Percentiles rank a stretch among this genome's conserved stretches.
Conservation (phyloP, 805 yeast genomes). For the Cephaloascus fragrans region DNA sequence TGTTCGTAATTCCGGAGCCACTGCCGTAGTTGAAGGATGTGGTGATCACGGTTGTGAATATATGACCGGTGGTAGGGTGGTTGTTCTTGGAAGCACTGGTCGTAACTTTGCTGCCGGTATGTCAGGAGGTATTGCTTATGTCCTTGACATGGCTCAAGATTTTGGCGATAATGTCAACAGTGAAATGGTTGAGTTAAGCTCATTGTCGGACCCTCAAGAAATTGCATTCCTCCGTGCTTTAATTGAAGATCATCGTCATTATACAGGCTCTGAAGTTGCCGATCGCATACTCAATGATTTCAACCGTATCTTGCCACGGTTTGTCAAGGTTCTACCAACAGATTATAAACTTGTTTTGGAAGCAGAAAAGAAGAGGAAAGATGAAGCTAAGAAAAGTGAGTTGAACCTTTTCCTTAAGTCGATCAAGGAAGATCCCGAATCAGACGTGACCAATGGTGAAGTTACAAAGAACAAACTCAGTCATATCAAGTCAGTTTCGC, state of each 20-base stretch:
- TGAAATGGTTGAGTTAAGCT: conserved; percentile 73
- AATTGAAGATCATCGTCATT: conserved; percentile 91
- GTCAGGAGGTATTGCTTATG: conserved; percentile 99
- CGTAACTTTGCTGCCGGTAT: conserved; percentile 96
- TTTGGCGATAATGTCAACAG: conserved; percentile 70
- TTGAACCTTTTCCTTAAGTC: conserved; percentile 56
- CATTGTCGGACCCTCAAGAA: conserved; percentile 78
- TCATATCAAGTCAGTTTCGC: conserved; percentile 25
- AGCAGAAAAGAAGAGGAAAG: conserved; percentile 56
- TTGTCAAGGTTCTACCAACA: conserved; percentile 86
- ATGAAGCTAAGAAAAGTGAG: conserved; percentile 57
- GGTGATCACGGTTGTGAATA: conserved; percentile 99
- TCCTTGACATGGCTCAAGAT: conserved; percentile 90
- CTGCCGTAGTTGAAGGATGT: conserved; percentile 91
- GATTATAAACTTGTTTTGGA: conserved; percentile 89
- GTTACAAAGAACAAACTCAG: conserved; percentile 47
- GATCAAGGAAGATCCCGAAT: conserved; percentile 72
- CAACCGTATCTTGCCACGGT: conserved; percentile 78
- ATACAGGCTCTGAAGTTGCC: conserved; percentile 89
- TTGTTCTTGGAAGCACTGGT: conserved; percentile 85
- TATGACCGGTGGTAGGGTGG: conserved; percentile 98
- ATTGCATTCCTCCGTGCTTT: conserved; percentile 89
- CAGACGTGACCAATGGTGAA: conserved; percentile 87
- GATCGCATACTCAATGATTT: conserved; percentile 74
- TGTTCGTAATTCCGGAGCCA: conserved; percentile 97